Conservation (phyloP, 164 flowering plant genomes). For the Berberis vulgaris region DNA sequence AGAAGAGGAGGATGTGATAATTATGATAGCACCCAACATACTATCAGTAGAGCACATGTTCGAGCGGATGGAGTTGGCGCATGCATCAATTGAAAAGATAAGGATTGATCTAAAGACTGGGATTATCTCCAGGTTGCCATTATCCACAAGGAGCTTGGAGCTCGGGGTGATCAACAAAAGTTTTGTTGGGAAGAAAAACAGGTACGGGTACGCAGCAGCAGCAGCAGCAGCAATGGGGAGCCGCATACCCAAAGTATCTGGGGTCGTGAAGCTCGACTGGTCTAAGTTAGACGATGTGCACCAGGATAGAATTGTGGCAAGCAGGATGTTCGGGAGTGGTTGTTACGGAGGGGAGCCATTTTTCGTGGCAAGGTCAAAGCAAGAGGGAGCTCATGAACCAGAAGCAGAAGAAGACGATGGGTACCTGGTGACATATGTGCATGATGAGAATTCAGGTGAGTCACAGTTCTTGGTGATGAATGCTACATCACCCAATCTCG, state of each 20-base stretch:
- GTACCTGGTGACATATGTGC: conserved; percentile 43
- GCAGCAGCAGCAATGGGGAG: conserved; percentile 38
- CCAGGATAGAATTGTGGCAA: conserved; percentile 29
- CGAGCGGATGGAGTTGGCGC: conserved; percentile 53
- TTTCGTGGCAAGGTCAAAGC: conserved; percentile 33
- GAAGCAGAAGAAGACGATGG: conserved; percentile 69
- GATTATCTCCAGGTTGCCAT: conserved; percentile 32
- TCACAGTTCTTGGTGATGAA: conserved; percentile 76
- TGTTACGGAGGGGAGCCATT: conserved; percentile 79
- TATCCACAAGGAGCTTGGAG: conserved; percentile 54
- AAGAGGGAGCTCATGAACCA: not conserved
- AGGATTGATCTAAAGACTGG: conserved; percentile 45
- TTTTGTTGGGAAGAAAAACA: conserved; percentile 38
- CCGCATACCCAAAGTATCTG: conserved; percentile 56
- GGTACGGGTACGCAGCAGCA: conserved; percentile 44
- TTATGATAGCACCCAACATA: conserved; percentile 55
- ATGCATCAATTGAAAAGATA: conserved; percentile 54
- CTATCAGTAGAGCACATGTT: conserved; percentile 47
- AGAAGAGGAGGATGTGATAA: conserved; percentile 27
- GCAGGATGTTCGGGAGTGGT: conserved; percentile 42
- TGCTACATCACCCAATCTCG: conserved; percentile 63
- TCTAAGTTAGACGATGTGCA: conserved; percentile 4
- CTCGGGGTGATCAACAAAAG: conserved; percentile 54
- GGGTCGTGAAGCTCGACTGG: conserved; percentile 63
- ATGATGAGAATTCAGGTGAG: conserved; percentile 49